A percentile compares a stretch with the other conserved stretches of the same genome.
Conservation (phyloP, 1,139 yeast species). For the Petasospora fabianii region DNA sequence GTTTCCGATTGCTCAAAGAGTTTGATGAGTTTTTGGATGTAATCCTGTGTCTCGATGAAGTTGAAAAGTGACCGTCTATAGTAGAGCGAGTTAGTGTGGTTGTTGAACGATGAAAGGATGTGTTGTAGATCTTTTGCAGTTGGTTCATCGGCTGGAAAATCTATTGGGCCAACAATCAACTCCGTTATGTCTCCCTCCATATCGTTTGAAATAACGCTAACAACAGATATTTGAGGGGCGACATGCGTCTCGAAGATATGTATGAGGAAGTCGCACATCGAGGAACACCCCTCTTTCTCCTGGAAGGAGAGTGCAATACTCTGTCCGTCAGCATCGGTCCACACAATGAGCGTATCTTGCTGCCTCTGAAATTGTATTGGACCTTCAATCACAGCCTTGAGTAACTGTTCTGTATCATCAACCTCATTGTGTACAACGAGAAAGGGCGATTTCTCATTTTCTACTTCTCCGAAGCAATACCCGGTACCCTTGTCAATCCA, state of each 20-base stretch:
- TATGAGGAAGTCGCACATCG: constrained; percentile 75
- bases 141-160: constrained; percentile 57
- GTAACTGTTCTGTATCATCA: constrained; percentile 52
- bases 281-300: constrained; percentile 86
- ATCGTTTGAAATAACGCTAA: constrained; percentile 60
- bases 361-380: constrained; percentile 85
- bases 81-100: constrained; percentile 49
- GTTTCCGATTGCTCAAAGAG: constrained; percentile 57
- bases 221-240: constrained; percentile 68
- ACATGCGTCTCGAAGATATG: constrained; percentile 53
- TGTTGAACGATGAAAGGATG: constrained; percentile 50
- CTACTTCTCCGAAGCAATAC: constrained; percentile 66
- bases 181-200: constrained; percentile 59
- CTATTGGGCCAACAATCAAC: constrained; percentile 75
- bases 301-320: constrained; percentile 92
- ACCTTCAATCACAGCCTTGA: constrained; percentile 68
- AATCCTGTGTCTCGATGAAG: constrained; percentile 47
- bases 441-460: constrained; percentile 41
- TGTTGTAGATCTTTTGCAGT: constrained; percentile 41
- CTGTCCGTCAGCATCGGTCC: constrained; percentile 79
- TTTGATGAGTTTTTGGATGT: constrained; percentile 47
- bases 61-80: constrained; percentile 51
- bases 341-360: constrained; percentile 89
- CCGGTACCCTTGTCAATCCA: constrained; percentile 97
- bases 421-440: constrained; percentile 73